Conservation (phyloP, 345 rosid genomes). For the Eutrema heterophyllum region DNA sequence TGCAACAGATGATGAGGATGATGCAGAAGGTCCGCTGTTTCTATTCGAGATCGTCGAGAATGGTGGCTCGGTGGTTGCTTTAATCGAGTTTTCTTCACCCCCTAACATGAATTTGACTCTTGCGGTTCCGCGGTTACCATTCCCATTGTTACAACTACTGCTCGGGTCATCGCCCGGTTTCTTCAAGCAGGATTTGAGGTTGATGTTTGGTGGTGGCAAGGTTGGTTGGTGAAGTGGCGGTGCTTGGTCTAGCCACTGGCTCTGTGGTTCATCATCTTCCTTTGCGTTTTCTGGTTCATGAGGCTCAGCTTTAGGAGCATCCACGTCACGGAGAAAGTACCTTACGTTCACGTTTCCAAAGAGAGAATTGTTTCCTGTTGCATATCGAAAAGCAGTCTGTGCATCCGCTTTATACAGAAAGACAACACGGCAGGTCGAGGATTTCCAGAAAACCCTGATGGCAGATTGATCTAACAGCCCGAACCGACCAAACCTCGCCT, state of each 20-base stretch:
- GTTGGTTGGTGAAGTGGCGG: constrained; percentile 35
- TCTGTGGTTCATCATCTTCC: constrained; percentile 30
- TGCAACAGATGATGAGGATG: constrained; percentile 54
- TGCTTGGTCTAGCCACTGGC: constrained; percentile 30
- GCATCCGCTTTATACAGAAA: constrained; percentile 82
- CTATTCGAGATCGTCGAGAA: constrained; percentile 36
- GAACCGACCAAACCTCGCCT: constrained; percentile 93
- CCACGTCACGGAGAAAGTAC: constrained; percentile 65
- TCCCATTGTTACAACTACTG: constrained; percentile 45
- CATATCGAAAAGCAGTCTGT: constrained; percentile 70
- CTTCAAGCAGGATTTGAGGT: constrained; percentile 87
- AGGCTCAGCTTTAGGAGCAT: constrained; percentile 52
- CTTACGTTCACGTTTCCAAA: constrained; percentile 74
- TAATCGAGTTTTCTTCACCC: constrained; percentile 56
- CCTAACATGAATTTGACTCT: constrained; percentile 96
- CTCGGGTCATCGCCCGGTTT: constrained; percentile 38
- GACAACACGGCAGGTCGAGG: constrained; percentile 88
- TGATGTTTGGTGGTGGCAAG: constrained; percentile 39
- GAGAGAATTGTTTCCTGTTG: constrained; percentile 55
- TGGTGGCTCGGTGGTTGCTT: constrained; percentile 30
- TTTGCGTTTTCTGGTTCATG: constrained; percentile 38
- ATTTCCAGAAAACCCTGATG: constrained; percentile 89
- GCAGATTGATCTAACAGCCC: constrained; percentile 85
- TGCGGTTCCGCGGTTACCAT: constrained; percentile 39
- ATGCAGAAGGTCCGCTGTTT: constrained; percentile 44